Conservation (phyloP, 2,329 filamentous ascomycete genomes). For the Penicillium fuscoglaucum region DNA sequence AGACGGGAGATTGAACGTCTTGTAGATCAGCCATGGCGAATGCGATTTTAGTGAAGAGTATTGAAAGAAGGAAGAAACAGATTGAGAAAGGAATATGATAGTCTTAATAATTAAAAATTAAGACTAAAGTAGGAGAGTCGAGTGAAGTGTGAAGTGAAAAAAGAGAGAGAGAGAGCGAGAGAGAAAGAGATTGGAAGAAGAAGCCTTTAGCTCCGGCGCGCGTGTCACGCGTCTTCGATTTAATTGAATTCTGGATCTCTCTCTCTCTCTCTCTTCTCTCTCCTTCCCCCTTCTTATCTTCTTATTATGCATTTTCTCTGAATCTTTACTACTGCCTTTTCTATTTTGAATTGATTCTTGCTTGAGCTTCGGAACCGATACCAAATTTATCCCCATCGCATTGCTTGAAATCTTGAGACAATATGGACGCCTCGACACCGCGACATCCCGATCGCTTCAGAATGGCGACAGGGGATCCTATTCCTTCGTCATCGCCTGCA, state of each 20-base stretch:
- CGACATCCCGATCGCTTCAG: slow-evolving; percentile 26
- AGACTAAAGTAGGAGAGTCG: background rate
- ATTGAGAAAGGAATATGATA: background rate
- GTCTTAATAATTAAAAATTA: background rate
- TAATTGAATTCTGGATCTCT: slow-evolving; percentile 6
- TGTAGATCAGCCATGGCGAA: slow-evolving; percentile 30
- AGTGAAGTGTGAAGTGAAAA: background rate
- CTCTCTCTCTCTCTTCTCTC: background rate
- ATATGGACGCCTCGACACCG: slow-evolving; percentile 26
- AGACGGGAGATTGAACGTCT: slow-evolving; percentile 15
- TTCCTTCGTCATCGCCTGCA: slow-evolving; percentile 85
- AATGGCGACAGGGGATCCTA: slow-evolving; percentile 50
- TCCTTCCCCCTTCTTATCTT: background rate
- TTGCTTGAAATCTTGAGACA: background rate
- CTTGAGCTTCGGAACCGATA: background rate
- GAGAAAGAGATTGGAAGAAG: background rate
- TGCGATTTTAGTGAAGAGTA: background rate
- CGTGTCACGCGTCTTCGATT: slow-evolving; percentile 12
- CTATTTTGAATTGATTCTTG: background rate
- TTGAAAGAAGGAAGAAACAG: background rate
- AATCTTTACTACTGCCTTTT: background rate
- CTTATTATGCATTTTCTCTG: background rate
- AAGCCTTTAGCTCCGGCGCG: slow-evolving; percentile 5
- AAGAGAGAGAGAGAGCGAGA: background rate
- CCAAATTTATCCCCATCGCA: background rate